Percentiles rank a stretch among this genome's conserved stretches.
Evolutionary conservation across 352 stramenopile genomes (phyloP).

Genomic region (Achlya hypogyna): DNA sequence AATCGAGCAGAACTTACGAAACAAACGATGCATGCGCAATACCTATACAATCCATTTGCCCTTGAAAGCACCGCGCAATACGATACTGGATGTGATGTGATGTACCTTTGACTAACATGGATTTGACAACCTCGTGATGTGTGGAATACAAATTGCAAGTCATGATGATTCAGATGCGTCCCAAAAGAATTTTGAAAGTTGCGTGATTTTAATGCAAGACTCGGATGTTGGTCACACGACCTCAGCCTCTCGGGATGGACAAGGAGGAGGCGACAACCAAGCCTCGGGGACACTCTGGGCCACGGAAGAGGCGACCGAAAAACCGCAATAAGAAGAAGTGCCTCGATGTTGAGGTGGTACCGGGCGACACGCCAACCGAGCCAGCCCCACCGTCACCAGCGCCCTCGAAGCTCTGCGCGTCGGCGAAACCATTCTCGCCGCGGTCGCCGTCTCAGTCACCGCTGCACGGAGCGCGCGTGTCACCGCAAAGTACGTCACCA

Average conservation of each 20-base stretch:
- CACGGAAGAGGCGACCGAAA: constrained; percentile 32
- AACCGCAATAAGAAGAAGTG: constrained; percentile 24
- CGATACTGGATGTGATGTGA: too few species aligned
- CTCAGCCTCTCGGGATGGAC: background rate
- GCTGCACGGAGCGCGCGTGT: background rate
- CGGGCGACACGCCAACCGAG: background rate
- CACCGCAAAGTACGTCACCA: background rate
- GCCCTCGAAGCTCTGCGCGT: constrained; percentile 24
- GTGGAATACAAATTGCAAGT: too few species aligned
- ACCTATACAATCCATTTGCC: too few species aligned
- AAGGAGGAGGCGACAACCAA: constrained; percentile 1
- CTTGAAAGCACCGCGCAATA: too few species aligned
- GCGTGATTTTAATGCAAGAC: background rate
- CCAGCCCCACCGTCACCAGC: background rate
- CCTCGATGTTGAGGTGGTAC: background rate
- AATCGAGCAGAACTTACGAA: too few species aligned
- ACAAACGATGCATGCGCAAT: too few species aligned
- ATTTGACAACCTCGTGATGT: too few species aligned
- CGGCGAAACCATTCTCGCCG: constrained; percentile 33
- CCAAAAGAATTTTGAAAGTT: too few species aligned
- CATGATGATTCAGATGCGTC: too few species aligned
- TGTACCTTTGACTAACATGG: too few species aligned
- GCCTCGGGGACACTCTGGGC: constrained; percentile 18
- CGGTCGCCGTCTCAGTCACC: background rate
- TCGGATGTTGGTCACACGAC: background rate